Evolutionary conservation across 2,329 filamentous ascomycete genomes (phyloP), one percentile per base, ranked within the genome.

Genomic region (Apiospora hydei): DNA sequence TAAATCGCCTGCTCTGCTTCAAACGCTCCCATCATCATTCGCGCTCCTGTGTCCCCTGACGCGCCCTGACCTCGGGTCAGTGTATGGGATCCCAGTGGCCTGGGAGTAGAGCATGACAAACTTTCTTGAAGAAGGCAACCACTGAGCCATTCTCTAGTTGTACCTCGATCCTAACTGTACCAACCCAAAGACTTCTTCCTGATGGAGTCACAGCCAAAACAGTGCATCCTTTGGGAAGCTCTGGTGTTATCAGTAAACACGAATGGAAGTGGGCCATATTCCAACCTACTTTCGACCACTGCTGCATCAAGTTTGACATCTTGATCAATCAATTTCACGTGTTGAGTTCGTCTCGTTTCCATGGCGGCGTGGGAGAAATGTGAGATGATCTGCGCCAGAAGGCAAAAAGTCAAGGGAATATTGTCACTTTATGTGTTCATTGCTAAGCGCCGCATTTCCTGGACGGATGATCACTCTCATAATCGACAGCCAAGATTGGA

Each of bases 341-440:
- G n/a, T 69, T 51, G 51, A n/a, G 41, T 57, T 43, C 0, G 64
- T 71, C 8, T 41, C 66, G 14, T 69, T 49, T 41, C 69, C 70
- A 70, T 69, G 64, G 38, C 8, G 30, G 24, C 4, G 43, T 26
- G 21, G 71, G 5, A 30, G 26, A 3, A 30, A 1, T 30, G 26
- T 30, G 26, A 30, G 26, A 2, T 30, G 26, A 30, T 30, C 26
- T 30, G 26, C 26, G 26, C 26, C 26, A 3, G 1, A 30, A 30
- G 26, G 26, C 3, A 30, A 30, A 30, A 30, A 30, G 3, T 30
- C 3, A 30, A 3, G 26, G 44, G 14, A 3, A 46, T 18, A 18
- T 16, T 16, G 16, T 6, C 26, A 30, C 44, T 46, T 46, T 5
- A 46, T 46, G 14, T 46, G 14, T 18, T 46, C 14, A 18, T 46